Base-by-base conservation (phyloP, 148 eudicot species). In the Amaranthus cruentus region DNA sequence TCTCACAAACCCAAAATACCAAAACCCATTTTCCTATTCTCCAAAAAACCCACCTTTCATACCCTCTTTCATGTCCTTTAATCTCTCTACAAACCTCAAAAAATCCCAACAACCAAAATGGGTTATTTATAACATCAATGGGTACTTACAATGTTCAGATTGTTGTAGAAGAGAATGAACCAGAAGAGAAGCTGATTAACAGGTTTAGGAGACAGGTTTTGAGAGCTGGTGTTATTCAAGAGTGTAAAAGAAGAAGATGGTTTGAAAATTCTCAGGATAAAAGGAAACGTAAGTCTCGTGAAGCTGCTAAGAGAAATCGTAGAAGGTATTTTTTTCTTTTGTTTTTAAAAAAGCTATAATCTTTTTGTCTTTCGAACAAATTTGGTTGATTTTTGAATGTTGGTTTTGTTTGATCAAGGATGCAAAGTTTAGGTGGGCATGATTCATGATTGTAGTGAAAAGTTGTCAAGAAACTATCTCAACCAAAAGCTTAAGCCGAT, bases 181-280 rank as follows among this genome's bases (percentile, higher is more conserved):
- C 79, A 0, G 87, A 87, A 67, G 89, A 84, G 43, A 68, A 76
- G 48, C 49, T 84, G 6, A 10, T 87, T 21, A 69, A 46, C 21
- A 69, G 89, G 56, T 87, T 87, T 74, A 79, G 84, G 3, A 78
- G 87, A 47, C 86, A 80, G 46, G 87, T 84, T 3, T 55, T 78
- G 65, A 80, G 72, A 57, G 87, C 87, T 56, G 81, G 81, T 59
- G 75, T 87, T n/a, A 78, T 87, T 47, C 87, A 74, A 72, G 89
- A 87, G 72, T 66, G 72, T 70, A 82, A 69, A 50, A 73, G 89
- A 38, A 53, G 87, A 6, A 74, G 76, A 63, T 80, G 21, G 55
- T 87, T 84, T 43, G 89, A 87, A 74, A 82, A 68, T 38, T 53
- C 77, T 51, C 89, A 74, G 76, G 87, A 87, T 4, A 66, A 80